Evolutionary conservation across 495 filamentous ascomycete genomes (phyloP).

Genomic region (Penicillium steckii): DNA sequence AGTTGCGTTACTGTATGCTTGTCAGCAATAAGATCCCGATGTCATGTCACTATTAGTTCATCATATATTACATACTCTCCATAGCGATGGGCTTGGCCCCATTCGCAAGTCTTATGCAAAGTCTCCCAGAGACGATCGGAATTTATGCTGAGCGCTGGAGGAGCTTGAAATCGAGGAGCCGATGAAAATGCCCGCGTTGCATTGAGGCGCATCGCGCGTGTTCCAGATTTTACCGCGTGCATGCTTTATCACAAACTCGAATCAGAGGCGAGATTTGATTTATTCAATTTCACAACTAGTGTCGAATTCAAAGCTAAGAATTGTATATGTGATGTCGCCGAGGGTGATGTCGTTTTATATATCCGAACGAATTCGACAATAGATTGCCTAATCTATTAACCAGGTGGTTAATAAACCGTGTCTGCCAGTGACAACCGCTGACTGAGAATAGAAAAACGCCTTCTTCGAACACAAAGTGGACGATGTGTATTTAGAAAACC

Average conservation of each 20-base stretch:
- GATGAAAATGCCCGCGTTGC: conserved; percentile 16
- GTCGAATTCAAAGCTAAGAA: not conserved
- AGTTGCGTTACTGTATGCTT: conserved; percentile 7
- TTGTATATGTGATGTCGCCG: no score
- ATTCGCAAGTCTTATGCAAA: conserved; percentile 35
- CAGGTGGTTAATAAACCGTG: no score
- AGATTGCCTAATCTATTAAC: not conserved
- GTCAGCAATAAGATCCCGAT: conserved; percentile 4
- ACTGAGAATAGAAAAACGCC: not conserved
- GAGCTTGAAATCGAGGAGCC: conserved; percentile 8
- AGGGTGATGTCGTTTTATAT: no score
- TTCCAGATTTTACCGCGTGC: conserved; percentile 3
- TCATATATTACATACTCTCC: conserved; percentile 27
- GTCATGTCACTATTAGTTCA: no score
- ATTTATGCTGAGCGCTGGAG: conserved; percentile 34
- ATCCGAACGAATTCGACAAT: not conserved
- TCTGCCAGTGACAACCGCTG: not conserved
- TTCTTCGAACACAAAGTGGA: conserved; percentile 10
- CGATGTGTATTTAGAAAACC: not conserved
- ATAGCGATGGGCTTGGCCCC: conserved; percentile 31
- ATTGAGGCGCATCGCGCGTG: conserved; percentile 8
- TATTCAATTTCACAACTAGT: no score
- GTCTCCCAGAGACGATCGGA: conserved; percentile 31
- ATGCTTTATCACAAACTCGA: conserved; percentile 5
- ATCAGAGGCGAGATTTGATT: no score